Conservation (phyloP, 2,329 filamentous ascomycete species). For the Diaporthe citrichinensis region DNA sequence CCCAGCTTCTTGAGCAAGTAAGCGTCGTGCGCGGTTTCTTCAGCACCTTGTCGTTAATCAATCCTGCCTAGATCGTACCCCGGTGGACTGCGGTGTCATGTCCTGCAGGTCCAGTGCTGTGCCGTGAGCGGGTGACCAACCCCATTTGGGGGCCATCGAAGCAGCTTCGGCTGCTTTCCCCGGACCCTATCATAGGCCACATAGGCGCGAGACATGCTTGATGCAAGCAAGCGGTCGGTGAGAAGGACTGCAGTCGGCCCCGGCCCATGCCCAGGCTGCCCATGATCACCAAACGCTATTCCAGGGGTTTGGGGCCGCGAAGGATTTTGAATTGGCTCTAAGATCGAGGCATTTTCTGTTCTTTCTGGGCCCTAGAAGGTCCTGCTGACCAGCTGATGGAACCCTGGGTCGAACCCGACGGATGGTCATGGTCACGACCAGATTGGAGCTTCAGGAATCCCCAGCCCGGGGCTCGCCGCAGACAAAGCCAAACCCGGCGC, state of each 20-base stretch:
- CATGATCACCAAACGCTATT: not conserved
- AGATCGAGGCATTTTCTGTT: slow-evolving; percentile 27
- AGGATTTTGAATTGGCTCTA: slow-evolving; percentile 11
- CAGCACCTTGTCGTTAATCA: not conserved
- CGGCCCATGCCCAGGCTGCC: not conserved
- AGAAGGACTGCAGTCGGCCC: slow-evolving; percentile 3
- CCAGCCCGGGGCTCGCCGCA: slow-evolving; percentile 1
- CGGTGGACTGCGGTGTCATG: not conserved
- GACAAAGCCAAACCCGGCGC: not conserved
- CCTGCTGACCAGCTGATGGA: slow-evolving; percentile 23
- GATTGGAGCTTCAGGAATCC: not conserved
- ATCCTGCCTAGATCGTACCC: not conserved
- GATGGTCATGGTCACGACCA: not conserved
- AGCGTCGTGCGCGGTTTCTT: slow-evolving; percentile 23
- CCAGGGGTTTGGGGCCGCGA: slow-evolving; percentile 4
- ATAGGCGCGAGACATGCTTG: slow-evolving; percentile 24
- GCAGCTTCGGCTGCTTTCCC: slow-evolving; percentile 21
- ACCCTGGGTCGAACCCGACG: not conserved
- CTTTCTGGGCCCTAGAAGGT: not conserved
- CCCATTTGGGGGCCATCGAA: slow-evolving; percentile 10
- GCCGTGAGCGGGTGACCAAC: slow-evolving; percentile 22
- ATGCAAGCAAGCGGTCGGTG: slow-evolving; percentile 20
- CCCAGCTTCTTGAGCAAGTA: not conserved
- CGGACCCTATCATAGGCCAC: slow-evolving; percentile 7
- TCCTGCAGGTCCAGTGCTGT: slow-evolving; percentile 28